These are phyloP conservation scores for Hamamelis virginiana DNA, from an alignment of 164 flowering plant genomes.

Conservation along the genomic window DNA sequence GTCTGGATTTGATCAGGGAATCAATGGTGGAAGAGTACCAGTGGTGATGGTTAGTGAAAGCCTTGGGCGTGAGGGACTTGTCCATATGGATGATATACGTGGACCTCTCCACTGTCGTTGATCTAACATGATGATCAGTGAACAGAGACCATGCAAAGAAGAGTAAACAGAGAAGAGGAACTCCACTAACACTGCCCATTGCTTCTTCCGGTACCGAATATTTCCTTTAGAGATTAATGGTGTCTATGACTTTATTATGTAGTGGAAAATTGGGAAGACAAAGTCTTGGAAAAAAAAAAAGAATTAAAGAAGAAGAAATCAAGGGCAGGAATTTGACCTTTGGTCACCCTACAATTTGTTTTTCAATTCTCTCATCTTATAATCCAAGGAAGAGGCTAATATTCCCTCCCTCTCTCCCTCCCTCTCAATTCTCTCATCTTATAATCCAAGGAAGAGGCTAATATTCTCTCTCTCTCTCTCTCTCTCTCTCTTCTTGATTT, in stretches of 20 bases:
- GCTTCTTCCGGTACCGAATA: not conserved
- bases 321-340: no score
- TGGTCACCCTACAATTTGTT: no score
- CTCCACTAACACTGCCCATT: not conserved
- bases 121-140: not conserved
- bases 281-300: not conserved
- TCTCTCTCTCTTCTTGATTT: no score
- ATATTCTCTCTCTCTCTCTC: no score
- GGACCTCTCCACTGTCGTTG: slow-evolving; percentile 14
- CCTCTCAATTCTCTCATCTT: no score
- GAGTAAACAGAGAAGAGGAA: not conserved
- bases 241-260: not conserved
- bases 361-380: no score
- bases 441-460: no score
- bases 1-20: slow-evolving; percentile 25
- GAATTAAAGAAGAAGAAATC: no score
- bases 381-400: no score
- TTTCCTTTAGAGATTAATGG: not conserved
- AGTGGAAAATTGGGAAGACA: not conserved
- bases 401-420: no score
- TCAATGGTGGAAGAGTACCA: slow-evolving; percentile 44
- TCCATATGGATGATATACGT: slow-evolving; percentile 63
- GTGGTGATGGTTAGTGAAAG: slow-evolving; percentile 32
- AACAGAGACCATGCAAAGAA: slow-evolving; percentile 20
- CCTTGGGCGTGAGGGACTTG: slow-evolving; percentile 47